Base-by-base conservation (phyloP, 257 asterid species). In the Ligustrum vulgare region DNA sequence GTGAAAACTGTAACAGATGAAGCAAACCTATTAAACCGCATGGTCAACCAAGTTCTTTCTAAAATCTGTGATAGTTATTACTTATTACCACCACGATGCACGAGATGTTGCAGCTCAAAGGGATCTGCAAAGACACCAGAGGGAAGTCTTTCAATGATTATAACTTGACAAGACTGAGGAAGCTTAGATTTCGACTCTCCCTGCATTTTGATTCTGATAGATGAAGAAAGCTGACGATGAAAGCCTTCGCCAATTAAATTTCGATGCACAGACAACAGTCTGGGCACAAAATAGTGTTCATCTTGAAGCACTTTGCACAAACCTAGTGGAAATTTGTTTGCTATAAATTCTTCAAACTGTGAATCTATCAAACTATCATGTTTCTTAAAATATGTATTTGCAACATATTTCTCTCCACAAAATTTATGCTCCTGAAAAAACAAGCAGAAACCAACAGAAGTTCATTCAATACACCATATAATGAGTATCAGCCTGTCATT, bases 71-170 rank as follows among this genome's bases (percentile, higher is more conserved):
- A 20, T 31, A 67, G 81, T 41, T 54, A 65, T 39, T 22, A 15
- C 62, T 51, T 51, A 51, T 51, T 91, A 92, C 98, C 97, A 64
- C 84, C 87, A 7, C 91, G 91, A n/a, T 84, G 91, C 63, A 90
- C 88, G 74, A 91, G 91, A 85, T 89, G 97, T 65, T 92, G 91
- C 79, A 94, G 89, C 86, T 94, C 97, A 82, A 94, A 94, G 60
- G 97, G 95, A 82, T 94, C 99, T 31, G 97, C 90, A 78, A 94
- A 94, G 70, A 91, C 92, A 62, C 96, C 99, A 69, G 85, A 75
- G n/a, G 98, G 98, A 72, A 94, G 84, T 67, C 82, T 87, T 80
- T 91, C 96, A 36, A 92, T 69, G 72, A 87, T n/a, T 74, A 89
- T 78, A 13, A 81, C 80, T 69, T 75, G 85, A 85, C 92, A 92